Conservation (phyloP, 768 basidiomycete genomes). For the Amanita phalloides region DNA sequence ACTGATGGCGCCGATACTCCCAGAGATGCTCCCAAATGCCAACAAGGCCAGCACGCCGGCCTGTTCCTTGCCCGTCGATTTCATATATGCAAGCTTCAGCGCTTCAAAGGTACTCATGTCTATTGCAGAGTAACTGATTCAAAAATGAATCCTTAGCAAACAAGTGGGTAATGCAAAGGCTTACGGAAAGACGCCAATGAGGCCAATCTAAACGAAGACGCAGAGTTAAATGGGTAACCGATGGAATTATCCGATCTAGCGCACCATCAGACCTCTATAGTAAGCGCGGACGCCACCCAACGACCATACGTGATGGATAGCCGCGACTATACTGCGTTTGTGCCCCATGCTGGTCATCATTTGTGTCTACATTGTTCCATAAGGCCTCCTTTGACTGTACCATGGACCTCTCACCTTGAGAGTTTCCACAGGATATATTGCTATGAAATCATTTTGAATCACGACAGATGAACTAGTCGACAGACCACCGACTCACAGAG, state of each 20-base stretch:
- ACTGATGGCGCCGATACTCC: conserved; percentile 86
- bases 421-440: conserved; percentile 95
- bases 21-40: conserved; percentile 87
- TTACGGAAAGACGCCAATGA: conserved; percentile 93
- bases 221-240: conserved; percentile 7
- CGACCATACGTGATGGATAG: conserved; percentile 65
- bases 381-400: conserved; percentile 4
- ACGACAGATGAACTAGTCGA: conserved; percentile 3
- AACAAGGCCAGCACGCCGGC: conserved; percentile 82
- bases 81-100: conserved; percentile 81
- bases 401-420: conserved; percentile 51
- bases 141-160: background rate
- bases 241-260: conserved; percentile 19
- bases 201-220: conserved; percentile 56
- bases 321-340: conserved; percentile 45
- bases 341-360: conserved; percentile 86
- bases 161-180: conserved; percentile 13
- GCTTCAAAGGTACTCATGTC: conserved; percentile 98
- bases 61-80: conserved; percentile 81
- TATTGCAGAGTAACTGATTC: conserved; percentile 74
- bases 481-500: conserved; percentile 47
- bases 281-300: conserved; percentile 75
- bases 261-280: conserved; percentile 83
- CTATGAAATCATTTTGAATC: conserved; percentile 28
- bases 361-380: conserved; percentile 50